Evolutionary conservation across 2,329 filamentous ascomycete genomes (phyloP).

Genomic region (Aschersonia sp.): DNA sequence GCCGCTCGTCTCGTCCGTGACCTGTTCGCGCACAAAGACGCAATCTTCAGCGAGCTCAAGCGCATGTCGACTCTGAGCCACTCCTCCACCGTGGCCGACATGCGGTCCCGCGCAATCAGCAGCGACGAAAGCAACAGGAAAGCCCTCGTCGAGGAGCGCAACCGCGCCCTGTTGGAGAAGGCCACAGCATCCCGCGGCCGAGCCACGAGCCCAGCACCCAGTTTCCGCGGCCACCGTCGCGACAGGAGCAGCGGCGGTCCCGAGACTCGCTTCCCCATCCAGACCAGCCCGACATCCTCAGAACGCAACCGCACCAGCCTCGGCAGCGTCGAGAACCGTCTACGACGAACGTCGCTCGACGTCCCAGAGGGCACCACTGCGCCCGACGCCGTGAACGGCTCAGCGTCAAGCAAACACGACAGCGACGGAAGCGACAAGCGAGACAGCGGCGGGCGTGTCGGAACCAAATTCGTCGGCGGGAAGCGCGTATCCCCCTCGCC

Average conservation of each 20-base stretch:
- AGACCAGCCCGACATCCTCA: constrained; percentile 45
- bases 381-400: constrained; percentile 26
- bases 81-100: constrained; percentile 39
- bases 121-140: constrained; percentile 93
- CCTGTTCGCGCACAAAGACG: constrained; percentile 83
- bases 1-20: constrained; percentile 82
- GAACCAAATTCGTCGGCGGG: constrained; percentile 31
- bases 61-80: constrained; percentile 63
- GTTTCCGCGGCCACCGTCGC: constrained; percentile 51
- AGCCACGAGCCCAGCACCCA: constrained; percentile 58
- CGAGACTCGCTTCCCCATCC: constrained; percentile 75
- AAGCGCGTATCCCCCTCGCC: constrained; percentile 23
- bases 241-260: constrained; percentile 64
- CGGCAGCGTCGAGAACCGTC: constrained; percentile 24
- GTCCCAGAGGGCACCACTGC: constrained; percentile 44
- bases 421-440: constrained; percentile 13
- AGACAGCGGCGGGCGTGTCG: constrained; percentile 41
- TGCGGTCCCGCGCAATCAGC: constrained; percentile 72
- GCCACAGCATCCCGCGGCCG: constrained; percentile 51
- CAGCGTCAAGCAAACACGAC: constrained; percentile 11
- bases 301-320: constrained; percentile 37
- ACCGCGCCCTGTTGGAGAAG: constrained; percentile 63
- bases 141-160: constrained; percentile 86
- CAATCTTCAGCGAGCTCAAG: constrained; percentile 93
- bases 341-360: constrained; percentile 60